A percentile compares a stretch with the other conserved stretches of the same genome.
Evolutionary conservation across 495 filamentous ascomycete genomes (phyloP).

Genomic region (Penicillium nucicola): DNA sequence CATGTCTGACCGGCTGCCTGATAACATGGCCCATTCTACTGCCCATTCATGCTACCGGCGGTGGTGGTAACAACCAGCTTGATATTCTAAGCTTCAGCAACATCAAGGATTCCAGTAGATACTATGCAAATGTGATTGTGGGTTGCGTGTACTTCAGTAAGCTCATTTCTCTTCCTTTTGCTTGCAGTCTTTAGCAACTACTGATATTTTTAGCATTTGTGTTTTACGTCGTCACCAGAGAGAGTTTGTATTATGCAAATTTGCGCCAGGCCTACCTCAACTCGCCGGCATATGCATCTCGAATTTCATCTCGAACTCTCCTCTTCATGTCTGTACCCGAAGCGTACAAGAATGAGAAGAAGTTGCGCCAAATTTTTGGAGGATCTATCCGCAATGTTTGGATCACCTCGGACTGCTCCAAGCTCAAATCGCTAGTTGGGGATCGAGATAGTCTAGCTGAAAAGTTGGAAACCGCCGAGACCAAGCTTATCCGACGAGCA

Average conservation of each 20-base stretch:
- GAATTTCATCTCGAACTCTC: constrained; percentile 66
- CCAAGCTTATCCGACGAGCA: constrained; percentile 58
- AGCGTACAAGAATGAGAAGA: constrained; percentile 53
- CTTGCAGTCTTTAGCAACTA: background rate
- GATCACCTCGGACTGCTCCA: constrained; percentile 56
- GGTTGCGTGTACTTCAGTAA: constrained; percentile 55
- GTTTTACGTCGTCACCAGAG: constrained; percentile 62
- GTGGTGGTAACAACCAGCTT: constrained; percentile 54
- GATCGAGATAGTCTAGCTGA: constrained; percentile 57
- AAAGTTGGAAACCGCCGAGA: constrained; percentile 64
- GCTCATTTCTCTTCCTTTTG: constrained; percentile 10
- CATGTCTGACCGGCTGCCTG: constrained; percentile 70
- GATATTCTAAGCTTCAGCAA: constrained; percentile 68
- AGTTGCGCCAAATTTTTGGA: constrained; percentile 58
- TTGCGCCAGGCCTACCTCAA: constrained; percentile 68
- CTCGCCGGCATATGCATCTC: constrained; percentile 61
- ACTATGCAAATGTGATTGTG: constrained; percentile 61
- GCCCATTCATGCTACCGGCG: constrained; percentile 74
- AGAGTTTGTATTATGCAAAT: constrained; percentile 67
- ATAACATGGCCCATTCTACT: constrained; percentile 82
- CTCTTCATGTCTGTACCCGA: constrained; percentile 67
- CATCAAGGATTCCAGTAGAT: constrained; percentile 45
- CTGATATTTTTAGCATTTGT: constrained; percentile 51
- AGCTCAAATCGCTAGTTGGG: constrained; percentile 54
- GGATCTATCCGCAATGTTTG: constrained; percentile 58